Evolutionary conservation across 495 filamentous ascomycete species (phyloP).

Genomic region (Penicillium daleae): DNA sequence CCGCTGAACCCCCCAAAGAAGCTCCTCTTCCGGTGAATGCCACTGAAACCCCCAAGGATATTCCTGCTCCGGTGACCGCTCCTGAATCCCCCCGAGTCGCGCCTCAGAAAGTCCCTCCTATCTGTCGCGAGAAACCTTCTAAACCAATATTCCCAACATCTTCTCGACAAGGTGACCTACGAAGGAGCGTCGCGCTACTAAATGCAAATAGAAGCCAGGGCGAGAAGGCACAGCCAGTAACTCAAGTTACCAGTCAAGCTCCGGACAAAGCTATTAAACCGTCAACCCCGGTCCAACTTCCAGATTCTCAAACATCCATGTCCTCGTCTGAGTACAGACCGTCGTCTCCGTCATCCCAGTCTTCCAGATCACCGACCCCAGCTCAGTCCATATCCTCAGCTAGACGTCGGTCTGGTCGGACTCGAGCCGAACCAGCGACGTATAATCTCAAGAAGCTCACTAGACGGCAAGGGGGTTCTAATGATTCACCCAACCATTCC

Average conservation of each 20-base stretch:
- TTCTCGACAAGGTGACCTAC: constrained; percentile 7
- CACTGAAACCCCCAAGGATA: not conserved
- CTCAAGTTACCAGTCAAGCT: not conserved
- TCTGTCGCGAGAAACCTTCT: not conserved
- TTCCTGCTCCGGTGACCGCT: not conserved
- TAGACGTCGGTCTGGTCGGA: constrained; percentile 17
- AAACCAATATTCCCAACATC: not conserved
- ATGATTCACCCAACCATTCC: constrained; percentile 3
- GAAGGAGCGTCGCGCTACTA: constrained; percentile 12
- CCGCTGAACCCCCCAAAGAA: not conserved
- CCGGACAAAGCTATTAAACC: not conserved
- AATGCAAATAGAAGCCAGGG: constrained; percentile 13
- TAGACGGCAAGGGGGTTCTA: not conserved
- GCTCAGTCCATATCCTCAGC: too few relatives aligned
- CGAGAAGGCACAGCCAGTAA: not conserved
- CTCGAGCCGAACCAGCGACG: constrained; percentile 15
- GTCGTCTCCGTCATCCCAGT: not conserved
- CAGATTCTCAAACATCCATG: not conserved
- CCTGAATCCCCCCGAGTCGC: not conserved
- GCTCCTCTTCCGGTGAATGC: not conserved
- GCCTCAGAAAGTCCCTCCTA: not conserved
- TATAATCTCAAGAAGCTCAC: constrained; percentile 20
- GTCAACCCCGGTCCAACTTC: not conserved
- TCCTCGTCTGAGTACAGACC: constrained; percentile 11
- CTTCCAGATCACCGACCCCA: not conserved